Evolutionary conservation across 2,329 filamentous ascomycete species (phyloP), one percentile per base, ranked within the genome.

Genomic region (Verticillium tricorpus): DNA sequence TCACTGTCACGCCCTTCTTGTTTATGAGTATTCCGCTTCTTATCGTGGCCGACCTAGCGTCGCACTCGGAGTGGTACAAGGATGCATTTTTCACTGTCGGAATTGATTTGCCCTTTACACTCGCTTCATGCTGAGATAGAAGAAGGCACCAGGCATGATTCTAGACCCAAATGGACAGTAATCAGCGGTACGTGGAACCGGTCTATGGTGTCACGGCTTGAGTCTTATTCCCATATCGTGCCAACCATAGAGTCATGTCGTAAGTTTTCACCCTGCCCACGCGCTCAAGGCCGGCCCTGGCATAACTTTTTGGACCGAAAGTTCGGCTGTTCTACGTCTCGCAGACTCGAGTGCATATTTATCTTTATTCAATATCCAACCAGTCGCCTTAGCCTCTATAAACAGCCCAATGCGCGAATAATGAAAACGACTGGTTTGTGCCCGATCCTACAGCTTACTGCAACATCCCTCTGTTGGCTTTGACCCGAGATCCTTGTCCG

Each of bases 401-500:
- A 8, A 45, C 39, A 17, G n/a, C 5, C 15, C 17, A 45, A n/a
- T n/a, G 17, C 17, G 39, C 22, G 9, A 45, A 28, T 55, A 5
- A 55, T 56, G 2, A 32, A 17, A 7, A 12, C 54, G 14, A 17
- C 54, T 17, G 12, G 28, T 1, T 2, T 8, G 52, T 39, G 1
- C 56, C n/a, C 32, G 22, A 4, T 7, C 25, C 35, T 28, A 39
- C 35, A 58, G 45, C 45, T 50, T 50, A 17, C 67, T 61, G 59
- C 62, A 63, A 28, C 59, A 61, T 25, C 28, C 45, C 0, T 57
- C 60, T 9, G 60, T 64, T 3, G 63, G 52, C 58, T 67, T 65
- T 1, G 68, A 70, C 5, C 66, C 66, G 3, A 65, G 40, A 50
- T 70, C 69, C 34, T 61, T 71, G 56, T 70, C 73, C 6, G 74